Evolutionary conservation across 257 asterid genomes (phyloP), one percentile per base, ranked within the genome.

Genomic region (Scutellaria minor): DNA sequence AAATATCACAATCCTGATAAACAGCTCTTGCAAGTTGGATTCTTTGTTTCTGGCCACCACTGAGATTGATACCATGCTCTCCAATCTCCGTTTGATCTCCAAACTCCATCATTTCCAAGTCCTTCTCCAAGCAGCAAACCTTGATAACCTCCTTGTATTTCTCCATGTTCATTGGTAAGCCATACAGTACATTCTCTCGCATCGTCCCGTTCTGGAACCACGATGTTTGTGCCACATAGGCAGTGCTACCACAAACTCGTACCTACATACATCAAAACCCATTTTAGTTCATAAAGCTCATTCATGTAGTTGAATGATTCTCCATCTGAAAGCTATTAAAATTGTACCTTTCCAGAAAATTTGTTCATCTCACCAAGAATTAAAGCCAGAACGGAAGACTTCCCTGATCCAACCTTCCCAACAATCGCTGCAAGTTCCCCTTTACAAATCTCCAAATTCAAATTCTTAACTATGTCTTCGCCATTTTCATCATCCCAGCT

Each of bases 51-150:
- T 95, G 99, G 39, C 99, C 99, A 18, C 99, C 99, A 27, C 99
- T 95, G 73, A 95, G 87, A 68, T 95, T 95, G 73, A 95, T 95
- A 14, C 99, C 99, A 4, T 98, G 99, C 82, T 95, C 99, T 35
- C 99, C 99, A n/a, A 95, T 95, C 86, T 95, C 99, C 6, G 99
- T 95, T 80, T 90, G 97, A 72, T 95, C 99, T 20, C 97, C 97
- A 62, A 78, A 90, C 78, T 95, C 99, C 98, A 92, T 92, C 92
- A 88, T 84, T 78, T 92, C 98, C 84, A 95, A 53, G 88, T 95
- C 99, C 73, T 90, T 95, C 81, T 88, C 96, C 83, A 95, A 78
- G 86, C 96, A 92, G 78, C 97, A 92, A 53, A 92, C 98, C 73
- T 87, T 75, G 77, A 92, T 73, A 8, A 75, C 92, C 69, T 92